Conservation (phyloP, 1,284 basidiomycete species). For the Rhodotorula sp. region DNA sequence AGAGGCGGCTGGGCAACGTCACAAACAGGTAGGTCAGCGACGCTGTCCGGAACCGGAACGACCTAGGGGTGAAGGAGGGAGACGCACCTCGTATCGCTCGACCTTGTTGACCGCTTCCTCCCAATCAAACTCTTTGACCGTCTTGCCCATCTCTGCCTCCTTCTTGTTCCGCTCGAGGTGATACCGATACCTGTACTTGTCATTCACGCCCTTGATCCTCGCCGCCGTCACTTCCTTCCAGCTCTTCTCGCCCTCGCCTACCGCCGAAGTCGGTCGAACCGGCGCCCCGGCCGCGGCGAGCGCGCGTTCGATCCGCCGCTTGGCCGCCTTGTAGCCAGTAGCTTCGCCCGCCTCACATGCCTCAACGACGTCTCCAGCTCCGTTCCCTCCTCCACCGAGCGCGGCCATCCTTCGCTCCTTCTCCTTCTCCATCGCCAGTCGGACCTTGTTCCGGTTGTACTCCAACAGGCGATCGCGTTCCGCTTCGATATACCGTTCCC, state of each 20-base stretch:
- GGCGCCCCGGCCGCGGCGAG: conserved; percentile 18
- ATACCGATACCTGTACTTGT: conserved; percentile 34
- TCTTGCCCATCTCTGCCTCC: conserved; percentile 32
- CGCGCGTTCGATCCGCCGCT: conserved; percentile 32
- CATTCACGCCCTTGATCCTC: conserved; percentile 36
- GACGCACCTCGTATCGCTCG: conserved; percentile 31
- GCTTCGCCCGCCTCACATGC: conserved; percentile 5
- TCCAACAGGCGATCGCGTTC: conserved; percentile 25
- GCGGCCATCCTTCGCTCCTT: conserved; percentile 18
- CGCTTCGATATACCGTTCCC: conserved; percentile 17
- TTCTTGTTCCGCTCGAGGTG: conserved; percentile 25
- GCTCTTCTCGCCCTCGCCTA: conserved; percentile 5
- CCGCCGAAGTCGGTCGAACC: neutral
- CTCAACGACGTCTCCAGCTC: neutral
- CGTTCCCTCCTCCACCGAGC: neutral
- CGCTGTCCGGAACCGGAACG: no score
- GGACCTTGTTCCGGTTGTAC: conserved; percentile 27
- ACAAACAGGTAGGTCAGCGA: no score
- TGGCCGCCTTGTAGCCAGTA: conserved; percentile 22
- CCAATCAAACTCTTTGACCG: conserved; percentile 14
- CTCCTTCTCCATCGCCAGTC: conserved; percentile 26
- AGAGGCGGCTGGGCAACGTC: conserved; percentile 22
- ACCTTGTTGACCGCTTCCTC: conserved; percentile 27
- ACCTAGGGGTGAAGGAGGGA: neutral
- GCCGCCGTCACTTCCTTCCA: conserved; percentile 33